Evolutionary conservation across 1,284 basidiomycete species (phyloP), one percentile per base, ranked within the genome.

Genomic region (Caloboletus firmus): DNA sequence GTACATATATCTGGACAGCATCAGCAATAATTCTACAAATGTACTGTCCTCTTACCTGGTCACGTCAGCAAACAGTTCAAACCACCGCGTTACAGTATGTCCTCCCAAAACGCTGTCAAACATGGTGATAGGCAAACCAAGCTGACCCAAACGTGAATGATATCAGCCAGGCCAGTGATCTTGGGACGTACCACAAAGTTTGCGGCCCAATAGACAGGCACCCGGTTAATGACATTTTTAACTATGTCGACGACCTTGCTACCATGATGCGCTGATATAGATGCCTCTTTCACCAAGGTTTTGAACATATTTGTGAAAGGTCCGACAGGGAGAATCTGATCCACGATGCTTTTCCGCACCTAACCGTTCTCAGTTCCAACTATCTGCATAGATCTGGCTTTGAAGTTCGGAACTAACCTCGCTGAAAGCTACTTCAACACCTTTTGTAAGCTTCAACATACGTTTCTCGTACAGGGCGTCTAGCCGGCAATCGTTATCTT

Each of bases 171-270:
- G 34, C 41, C 30, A 15, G 9, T 34, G 36, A 31, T 26, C 32
- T 20, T 8, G 22, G 15, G 7, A 51, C 86, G 58, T 56, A 89
- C 86, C 47, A 90, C 72, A 54, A 81, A 69, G 54, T 82, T 75
- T 4, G 82, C 78, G 28, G 87, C 75, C 84, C 85, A 91, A 59
- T 82, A 76, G 12, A 89, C 72, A 0, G 88, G 84, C 39, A 85
- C 63, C 34, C 81, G 68, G 62, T 90, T 88, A 67, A 88, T 78
- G 22, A 92, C 87, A 60, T 92, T 84, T 45, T 78, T 76, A 17
- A 92, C 81, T 48, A 93, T 76, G 65, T 94, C 87, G 37, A 93
- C 65, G 52, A 75, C 77, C 39, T 67, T 72, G 18, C 64, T 68
- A 6, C 58, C 40, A 13, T 62, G 54, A 82, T 72, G 26, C 81